Conservation (phyloP, 2,329 filamentous ascomycete species). For the Intubia oerlemansii region DNA sequence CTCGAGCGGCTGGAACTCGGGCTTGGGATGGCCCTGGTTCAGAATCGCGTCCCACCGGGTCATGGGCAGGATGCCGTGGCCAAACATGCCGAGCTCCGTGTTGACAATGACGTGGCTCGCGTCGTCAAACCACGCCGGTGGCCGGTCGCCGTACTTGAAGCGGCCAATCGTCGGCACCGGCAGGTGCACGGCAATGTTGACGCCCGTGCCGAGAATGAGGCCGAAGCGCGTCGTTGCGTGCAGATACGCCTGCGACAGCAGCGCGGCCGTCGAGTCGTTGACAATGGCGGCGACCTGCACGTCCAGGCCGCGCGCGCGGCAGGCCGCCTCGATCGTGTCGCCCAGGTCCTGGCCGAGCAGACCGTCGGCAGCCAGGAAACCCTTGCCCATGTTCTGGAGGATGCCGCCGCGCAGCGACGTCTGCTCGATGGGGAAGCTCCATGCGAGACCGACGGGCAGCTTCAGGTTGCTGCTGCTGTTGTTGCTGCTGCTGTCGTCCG, state of each 20-base stretch:
- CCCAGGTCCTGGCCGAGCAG: constrained; percentile 38
- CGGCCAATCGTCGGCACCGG: constrained; percentile 33
- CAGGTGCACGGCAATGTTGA: constrained; percentile 44
- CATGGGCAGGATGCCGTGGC: constrained; percentile 31
- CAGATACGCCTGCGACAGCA: constrained; percentile 41
- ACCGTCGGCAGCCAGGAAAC: constrained; percentile 35
- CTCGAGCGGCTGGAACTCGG: constrained; percentile 40
- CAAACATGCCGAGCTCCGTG: constrained; percentile 47
- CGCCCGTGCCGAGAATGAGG: constrained; percentile 44
- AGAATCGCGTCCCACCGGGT: constrained; percentile 39
- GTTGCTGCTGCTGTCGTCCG: constrained; percentile 8
- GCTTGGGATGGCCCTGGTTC: constrained; percentile 27
- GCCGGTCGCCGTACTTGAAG: constrained; percentile 33
- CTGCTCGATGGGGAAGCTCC: constrained; percentile 53
- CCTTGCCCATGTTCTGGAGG: constrained; percentile 43
- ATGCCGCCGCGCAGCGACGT: constrained; percentile 37
- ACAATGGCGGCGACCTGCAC: constrained; percentile 38
- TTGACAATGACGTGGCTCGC: constrained; percentile 45
- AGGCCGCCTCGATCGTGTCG: constrained; percentile 32
- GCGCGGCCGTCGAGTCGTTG: constrained; percentile 46
- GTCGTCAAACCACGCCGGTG: constrained; percentile 31
- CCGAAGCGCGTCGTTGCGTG: constrained; percentile 37
- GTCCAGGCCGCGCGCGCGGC: constrained; percentile 25
- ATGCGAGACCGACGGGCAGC: constrained; percentile 39
- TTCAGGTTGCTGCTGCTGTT: constrained; percentile 18